Base-by-base conservation (phyloP, 2,329 filamentous ascomycete species). In the Colletotrichum tropicicola region DNA sequence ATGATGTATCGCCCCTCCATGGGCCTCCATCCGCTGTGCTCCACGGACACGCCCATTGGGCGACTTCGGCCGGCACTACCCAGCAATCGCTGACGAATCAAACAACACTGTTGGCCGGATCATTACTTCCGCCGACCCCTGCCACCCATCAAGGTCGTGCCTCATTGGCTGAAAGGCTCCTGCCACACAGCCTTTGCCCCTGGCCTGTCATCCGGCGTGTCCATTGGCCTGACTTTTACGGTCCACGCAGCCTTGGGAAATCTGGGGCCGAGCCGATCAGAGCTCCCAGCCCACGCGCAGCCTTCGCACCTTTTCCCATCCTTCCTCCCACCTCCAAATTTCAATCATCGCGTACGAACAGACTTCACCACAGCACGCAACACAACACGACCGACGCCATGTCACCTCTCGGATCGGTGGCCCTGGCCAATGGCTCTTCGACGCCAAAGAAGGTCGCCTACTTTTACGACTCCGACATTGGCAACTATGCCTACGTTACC, bases 391-490 rank as follows among this genome's bases (percentile, higher is more conserved):
- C 44, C 51, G 57, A 62, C 53, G 56, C 52, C 55, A 69, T 69
- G 68, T 59, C 68, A 54, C 65, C 60, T 23, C 76, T 82, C 67
- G 77, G 83, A 68, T 80, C 82, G 48, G 77, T 79, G 43, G 83
- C 83, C 59, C 79, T 86, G 67, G 61, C 61, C 56, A 79, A 81
- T 65, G 77, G 80, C 62, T 73, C 78, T 51, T 72, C 78, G 53
- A 80, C 82, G 25, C 80, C 83, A 56, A 97, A 96, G 81, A 93
- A 95, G 75, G 93, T 98, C 63, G 95, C 95, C 59, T 98, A 98
- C 82, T 98, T 98, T 79, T 98, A 98, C 85, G 95, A 98, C 76
- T 97, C 93, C 3, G 95, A 98, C 80, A 96, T 98, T 75, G 95
- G 95, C 69, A 98, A 98, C 79, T 98, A 98, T 83, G 94, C 95